Evolutionary conservation across 1,139 yeast genomes (phyloP).

Genomic region (Yamadazyma jaroonii): DNA sequence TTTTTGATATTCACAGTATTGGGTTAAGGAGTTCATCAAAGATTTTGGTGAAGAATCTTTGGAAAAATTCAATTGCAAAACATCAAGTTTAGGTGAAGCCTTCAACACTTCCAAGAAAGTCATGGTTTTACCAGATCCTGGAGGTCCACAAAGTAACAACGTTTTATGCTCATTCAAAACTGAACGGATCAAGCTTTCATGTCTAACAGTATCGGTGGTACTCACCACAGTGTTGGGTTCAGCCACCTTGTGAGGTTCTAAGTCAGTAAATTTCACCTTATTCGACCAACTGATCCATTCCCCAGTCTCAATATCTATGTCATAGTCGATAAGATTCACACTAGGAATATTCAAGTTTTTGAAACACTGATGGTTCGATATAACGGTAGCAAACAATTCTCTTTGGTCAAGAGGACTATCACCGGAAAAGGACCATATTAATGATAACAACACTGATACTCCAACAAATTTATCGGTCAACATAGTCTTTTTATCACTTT

Average conservation of each 20-base stretch:
- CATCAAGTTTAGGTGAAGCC: conserved; percentile 53
- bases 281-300: conserved; percentile 49
- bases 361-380: conserved; percentile 23
- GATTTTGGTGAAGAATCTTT: conserved; percentile 71
- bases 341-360: conserved; percentile 13
- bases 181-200: conserved; percentile 59
- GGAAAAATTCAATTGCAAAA: conserved; percentile 76
- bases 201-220: conserved; percentile 73
- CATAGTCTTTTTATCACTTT: conserved; percentile 4
- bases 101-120: conserved; percentile 70
- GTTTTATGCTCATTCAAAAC: conserved; percentile 59
- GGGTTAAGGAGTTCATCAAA: conserved; percentile 66
- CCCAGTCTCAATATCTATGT: conserved; percentile 42
- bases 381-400: conserved; percentile 30
- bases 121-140: conserved; percentile 98
- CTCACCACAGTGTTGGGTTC: conserved; percentile 70
- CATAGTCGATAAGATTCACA: conserved; percentile 35
- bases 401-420: conserved; percentile 46
- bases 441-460: conserved; percentile 41
- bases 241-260: conserved; percentile 64
- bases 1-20: conserved; percentile 62
- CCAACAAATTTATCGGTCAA: conserved; percentile 24
- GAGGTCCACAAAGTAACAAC: conserved; percentile 87
- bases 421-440: conserved; percentile 73
- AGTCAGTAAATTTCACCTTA: conserved; percentile 43